Percentiles rank a stretch among this genome's conserved stretches.
Evolutionary conservation across 2,329 filamentous ascomycete species (phyloP).

Genomic region (Curvularia sp.): DNA sequence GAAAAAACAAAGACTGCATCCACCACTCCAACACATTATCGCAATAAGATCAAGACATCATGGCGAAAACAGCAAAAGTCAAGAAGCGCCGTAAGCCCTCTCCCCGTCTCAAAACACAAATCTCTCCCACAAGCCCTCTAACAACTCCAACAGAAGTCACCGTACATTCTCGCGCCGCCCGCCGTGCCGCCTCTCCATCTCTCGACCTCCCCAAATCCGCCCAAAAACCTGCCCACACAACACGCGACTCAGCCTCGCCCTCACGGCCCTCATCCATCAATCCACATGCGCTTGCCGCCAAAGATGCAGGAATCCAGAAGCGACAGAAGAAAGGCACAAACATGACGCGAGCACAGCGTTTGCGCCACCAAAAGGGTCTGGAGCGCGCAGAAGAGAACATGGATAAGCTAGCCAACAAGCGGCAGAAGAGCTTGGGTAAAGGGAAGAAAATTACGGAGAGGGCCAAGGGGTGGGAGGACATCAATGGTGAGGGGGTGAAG

Average conservation of each 20-base stretch:
- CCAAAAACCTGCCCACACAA: constrained; percentile 56
- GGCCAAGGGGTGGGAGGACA: constrained; percentile 52
- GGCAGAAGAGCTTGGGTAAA: constrained; percentile 59
- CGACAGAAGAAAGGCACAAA: constrained; percentile 59
- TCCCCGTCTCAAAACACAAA: not conserved
- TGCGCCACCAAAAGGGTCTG: constrained; percentile 56
- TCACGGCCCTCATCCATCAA: constrained; percentile 35
- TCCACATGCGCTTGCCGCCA: constrained; percentile 69
- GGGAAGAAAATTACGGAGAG: constrained; percentile 59
- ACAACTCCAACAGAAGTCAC: constrained; percentile 61
- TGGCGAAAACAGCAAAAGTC: constrained; percentile 57
- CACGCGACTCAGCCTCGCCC: constrained; percentile 39
- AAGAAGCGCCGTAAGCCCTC: constrained; percentile 53
- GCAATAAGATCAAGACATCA: constrained; percentile 24
- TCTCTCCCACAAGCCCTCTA: constrained; percentile 14
- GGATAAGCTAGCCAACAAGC: constrained; percentile 64
- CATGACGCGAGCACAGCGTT: constrained; percentile 60
- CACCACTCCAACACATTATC: not conserved
- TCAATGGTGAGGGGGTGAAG: constrained; percentile 40
- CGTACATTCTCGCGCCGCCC: constrained; percentile 75
- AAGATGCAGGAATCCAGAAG: constrained; percentile 76
- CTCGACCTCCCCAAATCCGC: constrained; percentile 76
- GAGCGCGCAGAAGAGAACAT: constrained; percentile 63
- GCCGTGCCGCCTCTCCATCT: constrained; percentile 73
- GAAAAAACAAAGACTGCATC: not conserved